phyloP scores from a whole-genome alignment of 2,329 filamentous ascomycete species.

The Talaromyces sp. region DNA sequence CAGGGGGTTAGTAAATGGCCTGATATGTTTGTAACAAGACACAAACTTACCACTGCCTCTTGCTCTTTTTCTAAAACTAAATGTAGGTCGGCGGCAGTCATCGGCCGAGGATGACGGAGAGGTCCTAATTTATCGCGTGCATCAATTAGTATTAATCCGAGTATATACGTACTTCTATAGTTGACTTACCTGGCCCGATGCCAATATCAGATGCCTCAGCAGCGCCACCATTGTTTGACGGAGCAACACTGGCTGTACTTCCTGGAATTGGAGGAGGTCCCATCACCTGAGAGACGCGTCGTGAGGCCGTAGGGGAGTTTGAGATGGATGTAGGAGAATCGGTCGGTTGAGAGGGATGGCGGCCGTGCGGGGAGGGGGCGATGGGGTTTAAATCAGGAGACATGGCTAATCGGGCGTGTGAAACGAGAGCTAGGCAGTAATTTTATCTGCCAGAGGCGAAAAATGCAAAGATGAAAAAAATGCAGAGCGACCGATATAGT shows the following conservation, averaged over 20 bases:
- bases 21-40: neutral
- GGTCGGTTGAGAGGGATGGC: conserved; percentile 28
- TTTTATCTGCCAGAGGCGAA: neutral
- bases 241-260: conserved; percentile 19
- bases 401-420: conserved; percentile 30
- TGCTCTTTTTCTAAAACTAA: conserved; percentile 90
- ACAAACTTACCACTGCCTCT: conserved; percentile 71
- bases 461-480: neutral
- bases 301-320: conserved; percentile 37
- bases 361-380: conserved; percentile 30
- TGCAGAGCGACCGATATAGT: neutral
- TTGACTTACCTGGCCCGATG: conserved; percentile 35
- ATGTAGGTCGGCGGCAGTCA: conserved; percentile 86
- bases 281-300: conserved; percentile 47
- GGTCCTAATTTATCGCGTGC: conserved; percentile 50
- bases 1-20: neutral
- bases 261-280: conserved; percentile 34
- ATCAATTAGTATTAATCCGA: neutral
- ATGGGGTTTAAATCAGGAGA: conserved; percentile 47
- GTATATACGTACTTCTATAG: neutral
- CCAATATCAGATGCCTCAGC: conserved; percentile 34
- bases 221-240: conserved; percentile 15
- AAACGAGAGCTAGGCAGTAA: neutral
- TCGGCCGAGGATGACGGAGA: conserved; percentile 76
- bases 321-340: conserved; percentile 22